Base-by-base conservation (phyloP, 1,284 basidiomycete species). In the Ganoderma boninense region DNA sequence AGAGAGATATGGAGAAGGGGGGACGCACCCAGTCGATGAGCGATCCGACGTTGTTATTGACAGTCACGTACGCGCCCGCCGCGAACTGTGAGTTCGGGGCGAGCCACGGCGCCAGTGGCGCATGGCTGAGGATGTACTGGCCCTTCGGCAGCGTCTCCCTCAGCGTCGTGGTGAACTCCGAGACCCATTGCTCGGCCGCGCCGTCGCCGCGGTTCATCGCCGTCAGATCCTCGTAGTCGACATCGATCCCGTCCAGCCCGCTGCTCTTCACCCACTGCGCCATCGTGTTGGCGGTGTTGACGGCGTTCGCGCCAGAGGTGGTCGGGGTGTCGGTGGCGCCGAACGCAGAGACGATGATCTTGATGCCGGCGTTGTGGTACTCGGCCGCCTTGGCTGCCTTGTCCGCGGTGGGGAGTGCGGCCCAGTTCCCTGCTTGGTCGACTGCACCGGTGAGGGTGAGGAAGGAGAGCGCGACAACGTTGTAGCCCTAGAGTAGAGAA, bases 1-100 rank as follows among this genome's bases (percentile, higher is more conserved):
- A 32, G 4, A 32, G 29, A 32, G 29, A 32, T 4, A 4, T 2
- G 29, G 29, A 32, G 6, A 2, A 16, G 23, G n/a, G 10, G 13
- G 35, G 13, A 71, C 80, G 49, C 67, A 81, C 80, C 78, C 79
- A 82, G 72, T 82, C 81, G 70, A 82, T 82, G 66, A 80, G 73
- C 71, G 77, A 83, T 20, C 91, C 91, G 29, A 92, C 90, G 20
- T 80, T 76, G 63, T 80, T 73, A 79, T 92, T 80, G 49, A 90
- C 85, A 57, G 81, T 85, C 54, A 91, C 82, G 78, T 92, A 92
- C n/a, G 87, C 90, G 65, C 90, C 90, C 20, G 86, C 87, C 38
- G 82, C 80, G 80, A 84, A 89, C 64, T 76, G 80, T 60, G 71
- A 78, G 35, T 73, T 81, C 4, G 86, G 84, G 32, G 86, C 82